Evolutionary conservation across 768 basidiomycete species (phyloP).

Genomic region (Gloeopeniophorella convolvens): DNA sequence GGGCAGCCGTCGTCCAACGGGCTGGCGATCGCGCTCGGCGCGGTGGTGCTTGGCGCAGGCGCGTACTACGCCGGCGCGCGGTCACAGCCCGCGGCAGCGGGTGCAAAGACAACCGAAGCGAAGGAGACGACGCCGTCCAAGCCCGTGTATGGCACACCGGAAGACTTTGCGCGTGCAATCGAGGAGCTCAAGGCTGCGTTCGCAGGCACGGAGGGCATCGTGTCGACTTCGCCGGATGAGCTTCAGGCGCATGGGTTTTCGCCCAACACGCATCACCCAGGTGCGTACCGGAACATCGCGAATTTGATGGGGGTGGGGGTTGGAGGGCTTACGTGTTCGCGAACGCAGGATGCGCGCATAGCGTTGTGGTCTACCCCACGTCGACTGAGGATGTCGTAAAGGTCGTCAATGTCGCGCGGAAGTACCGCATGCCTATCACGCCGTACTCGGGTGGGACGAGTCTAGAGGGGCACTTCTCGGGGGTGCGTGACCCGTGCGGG

Average conservation of each 20-base stretch:
- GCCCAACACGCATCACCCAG: slow-evolving; percentile 21
- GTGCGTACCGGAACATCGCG: not conserved
- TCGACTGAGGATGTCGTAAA: slow-evolving; percentile 78
- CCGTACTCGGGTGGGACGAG: slow-evolving; percentile 80
- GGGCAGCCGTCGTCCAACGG: not conserved
- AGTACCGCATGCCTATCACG: slow-evolving; percentile 69
- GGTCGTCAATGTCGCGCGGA: slow-evolving; percentile 67
- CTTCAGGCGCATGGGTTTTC: slow-evolving; percentile 26
- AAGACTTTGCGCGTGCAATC: slow-evolving; percentile 27
- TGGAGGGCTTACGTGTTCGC: not conserved
- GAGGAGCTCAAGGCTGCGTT: slow-evolving; percentile 21
- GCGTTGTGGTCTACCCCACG: slow-evolving; percentile 56
- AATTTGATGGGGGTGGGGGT: not conserved
- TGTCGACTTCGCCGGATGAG: slow-evolving; percentile 22
- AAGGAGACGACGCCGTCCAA: too few relatives aligned
- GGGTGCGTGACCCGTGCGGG: slow-evolving; percentile 43
- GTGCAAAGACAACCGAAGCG: too few relatives aligned
- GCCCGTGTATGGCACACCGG: slow-evolving; percentile 22
- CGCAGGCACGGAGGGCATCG: not conserved
- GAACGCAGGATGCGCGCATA: slow-evolving; percentile 40
- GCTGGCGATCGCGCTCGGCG: slow-evolving; percentile 1
- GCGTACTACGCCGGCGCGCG: slow-evolving; percentile 14
- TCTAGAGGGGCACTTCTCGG: slow-evolving; percentile 70
- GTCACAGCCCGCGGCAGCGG: not conserved
- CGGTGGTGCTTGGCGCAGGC: slow-evolving; percentile 3